These are phyloP conservation scores for Leccinum broughii DNA, from an alignment of 768 basidiomycete genomes.

Conservation along the genomic window DNA sequence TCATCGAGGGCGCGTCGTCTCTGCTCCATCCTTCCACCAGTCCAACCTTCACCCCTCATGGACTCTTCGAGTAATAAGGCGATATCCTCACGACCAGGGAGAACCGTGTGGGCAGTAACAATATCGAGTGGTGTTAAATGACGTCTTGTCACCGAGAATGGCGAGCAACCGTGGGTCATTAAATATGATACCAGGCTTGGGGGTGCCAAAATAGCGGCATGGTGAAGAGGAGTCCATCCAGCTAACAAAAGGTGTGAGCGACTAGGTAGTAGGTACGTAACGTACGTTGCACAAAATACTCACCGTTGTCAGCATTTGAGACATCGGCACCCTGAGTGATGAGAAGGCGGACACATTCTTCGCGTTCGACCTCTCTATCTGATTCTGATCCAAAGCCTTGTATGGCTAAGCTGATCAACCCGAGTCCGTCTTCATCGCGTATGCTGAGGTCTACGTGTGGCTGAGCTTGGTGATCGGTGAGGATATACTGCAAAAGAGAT, in stretches of 20 bases:
- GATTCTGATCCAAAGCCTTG: slow-evolving; percentile 81
- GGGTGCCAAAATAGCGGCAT: slow-evolving; percentile 85
- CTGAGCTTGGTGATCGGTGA: slow-evolving; percentile 68
- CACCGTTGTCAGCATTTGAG: slow-evolving; percentile 60
- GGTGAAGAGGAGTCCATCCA: slow-evolving; percentile 95
- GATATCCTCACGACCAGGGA: slow-evolving; percentile 84
- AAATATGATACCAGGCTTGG: slow-evolving; percentile 91
- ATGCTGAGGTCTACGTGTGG: slow-evolving; percentile 63
- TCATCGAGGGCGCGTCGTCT: slow-evolving; percentile 61
- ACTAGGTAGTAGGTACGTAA: neutral
- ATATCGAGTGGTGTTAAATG: slow-evolving; percentile 89
- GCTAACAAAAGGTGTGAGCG: slow-evolving; percentile 43
- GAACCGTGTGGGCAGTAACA: slow-evolving; percentile 76
- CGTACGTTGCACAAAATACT: slow-evolving; percentile 19
- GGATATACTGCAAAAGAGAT: slow-evolving; percentile 66
- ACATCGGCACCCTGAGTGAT: slow-evolving; percentile 78
- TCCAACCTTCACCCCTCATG: slow-evolving; percentile 85
- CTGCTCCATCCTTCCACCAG: slow-evolving; percentile 72
- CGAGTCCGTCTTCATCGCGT: slow-evolving; percentile 85
- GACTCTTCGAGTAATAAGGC: slow-evolving; percentile 86
- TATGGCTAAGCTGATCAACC: slow-evolving; percentile 73
- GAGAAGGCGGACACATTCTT: slow-evolving; percentile 83
- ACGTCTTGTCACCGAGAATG: slow-evolving; percentile 71
- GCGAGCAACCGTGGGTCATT: slow-evolving; percentile 89
- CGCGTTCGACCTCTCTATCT: slow-evolving; percentile 84